A percentile compares a stretch with the other conserved stretches of the same genome.
Evolutionary conservation across 1,284 basidiomycete genomes (phyloP).

Genomic region (Phylloboletellus chloephorus): DNA sequence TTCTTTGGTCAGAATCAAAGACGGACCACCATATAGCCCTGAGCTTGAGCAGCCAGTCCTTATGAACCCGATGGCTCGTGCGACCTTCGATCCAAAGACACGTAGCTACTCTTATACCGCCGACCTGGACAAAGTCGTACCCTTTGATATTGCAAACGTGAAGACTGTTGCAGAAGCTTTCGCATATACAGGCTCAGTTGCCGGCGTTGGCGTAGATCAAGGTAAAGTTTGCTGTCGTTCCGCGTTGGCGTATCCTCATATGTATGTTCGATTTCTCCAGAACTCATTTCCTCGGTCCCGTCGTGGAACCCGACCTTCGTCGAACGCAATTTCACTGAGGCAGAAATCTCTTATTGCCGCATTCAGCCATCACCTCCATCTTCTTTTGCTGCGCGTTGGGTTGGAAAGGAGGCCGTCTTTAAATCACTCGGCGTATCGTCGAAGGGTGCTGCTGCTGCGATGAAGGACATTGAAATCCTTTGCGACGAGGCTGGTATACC

Average conservation of each 20-base stretch:
- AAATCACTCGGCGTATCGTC: slow-evolving; percentile 92
- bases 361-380: slow-evolving; percentile 83
- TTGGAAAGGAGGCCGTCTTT: slow-evolving; percentile 97
- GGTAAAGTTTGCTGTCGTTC: slow-evolving; percentile 37
- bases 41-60: slow-evolving; percentile 88
- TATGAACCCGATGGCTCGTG: slow-evolving; percentile 89
- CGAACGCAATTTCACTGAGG: slow-evolving; percentile 87
- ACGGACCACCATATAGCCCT: slow-evolving; percentile 82
- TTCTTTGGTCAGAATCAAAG: slow-evolving; percentile 93
- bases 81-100: slow-evolving; percentile 76
- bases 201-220: slow-evolving; percentile 84
- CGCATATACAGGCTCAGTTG: slow-evolving; percentile 39
- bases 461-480: slow-evolving; percentile 97
- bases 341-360: slow-evolving; percentile 83
- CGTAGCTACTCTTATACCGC: slow-evolving; percentile 78
- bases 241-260: slow-evolving; percentile 11
- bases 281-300: slow-evolving; percentile 90
- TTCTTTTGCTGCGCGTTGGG: slow-evolving; percentile 96
- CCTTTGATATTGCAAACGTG: slow-evolving; percentile 63
- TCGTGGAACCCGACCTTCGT: slow-evolving; percentile 88
- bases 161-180: slow-evolving; percentile 56
- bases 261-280: slow-evolving; percentile 38
- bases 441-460: slow-evolving; percentile 86
- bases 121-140: slow-evolving; percentile 52
- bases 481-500: slow-evolving; percentile 68